These are phyloP conservation scores for Fusarium agapanthi DNA, from an alignment of 2,329 filamentous ascomycete genomes.

Conservation along the genomic window DNA sequence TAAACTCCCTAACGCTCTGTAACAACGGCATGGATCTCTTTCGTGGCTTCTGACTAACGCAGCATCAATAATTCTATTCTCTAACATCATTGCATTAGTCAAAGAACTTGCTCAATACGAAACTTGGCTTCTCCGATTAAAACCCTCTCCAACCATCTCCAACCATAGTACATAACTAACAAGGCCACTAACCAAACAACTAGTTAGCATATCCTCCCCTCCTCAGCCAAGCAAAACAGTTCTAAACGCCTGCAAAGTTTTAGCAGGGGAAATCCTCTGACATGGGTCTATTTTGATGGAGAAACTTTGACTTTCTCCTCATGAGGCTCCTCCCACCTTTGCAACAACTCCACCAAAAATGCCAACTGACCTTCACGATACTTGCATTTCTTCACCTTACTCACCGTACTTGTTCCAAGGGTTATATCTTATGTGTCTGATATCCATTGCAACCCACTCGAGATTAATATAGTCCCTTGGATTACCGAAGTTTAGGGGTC, in stretches of 20 bases:
- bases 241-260: not conserved
- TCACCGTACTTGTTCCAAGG: not conserved
- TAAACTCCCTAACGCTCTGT: not conserved
- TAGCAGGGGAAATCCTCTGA: not conserved
- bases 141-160: slow-evolving; percentile 9
- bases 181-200: not conserved
- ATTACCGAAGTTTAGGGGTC: not conserved
- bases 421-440: too few species aligned
- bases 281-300: slow-evolving; percentile 11
- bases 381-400: slow-evolving; percentile 15
- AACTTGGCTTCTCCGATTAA: not conserved
- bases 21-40: not conserved
- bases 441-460: not conserved
- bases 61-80: not conserved
- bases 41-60: not conserved
- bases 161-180: not conserved
- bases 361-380: slow-evolving; percentile 34
- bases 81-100: not conserved
- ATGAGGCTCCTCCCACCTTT: slow-evolving; percentile 30
- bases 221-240: not conserved
- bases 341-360: slow-evolving; percentile 33
- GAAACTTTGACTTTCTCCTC: slow-evolving; percentile 20
- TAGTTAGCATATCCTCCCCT: not conserved
- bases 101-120: not conserved
- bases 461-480: not conserved